Conservation (phyloP, 768 basidiomycete genomes). For the Leccinum uliginosum region DNA sequence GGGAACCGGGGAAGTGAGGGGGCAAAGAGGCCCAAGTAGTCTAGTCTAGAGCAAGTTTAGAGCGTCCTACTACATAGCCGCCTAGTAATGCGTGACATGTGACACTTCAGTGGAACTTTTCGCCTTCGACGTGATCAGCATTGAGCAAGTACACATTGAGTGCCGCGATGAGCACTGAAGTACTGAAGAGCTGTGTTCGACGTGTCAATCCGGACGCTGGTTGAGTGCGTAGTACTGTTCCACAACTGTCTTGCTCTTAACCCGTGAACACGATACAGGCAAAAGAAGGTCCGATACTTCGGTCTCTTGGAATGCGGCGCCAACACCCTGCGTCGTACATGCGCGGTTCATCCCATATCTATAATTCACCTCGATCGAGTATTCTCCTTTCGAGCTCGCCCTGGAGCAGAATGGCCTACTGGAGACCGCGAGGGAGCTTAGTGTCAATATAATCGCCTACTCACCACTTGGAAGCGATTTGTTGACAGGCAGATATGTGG, state of each 20-base stretch:
- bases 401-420: conserved; percentile 44
- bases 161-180: neutral
- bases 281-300: conserved; percentile 42
- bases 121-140: neutral
- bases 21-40: neutral
- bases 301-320: conserved; percentile 52
- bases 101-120: neutral
- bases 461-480: conserved; percentile 50
- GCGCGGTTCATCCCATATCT: conserved; percentile 46
- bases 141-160: neutral
- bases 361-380: conserved; percentile 50
- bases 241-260: neutral
- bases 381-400: conserved; percentile 46
- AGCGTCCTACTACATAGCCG: too few relatives aligned
- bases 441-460: conserved; percentile 47
- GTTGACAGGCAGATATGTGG: conserved; percentile 43
- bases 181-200: neutral
- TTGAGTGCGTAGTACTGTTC: conserved; percentile 35
- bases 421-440: conserved; percentile 44
- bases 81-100: too few relatives aligned
- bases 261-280: conserved; percentile 19
- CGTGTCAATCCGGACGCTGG: neutral
- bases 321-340: conserved; percentile 45
- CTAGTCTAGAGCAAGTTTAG: too few relatives aligned
- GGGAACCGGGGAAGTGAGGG: too few relatives aligned